Evolutionary conservation across 2,329 filamentous ascomycete genomes (phyloP).

Genomic region (Colletotrichum noveboracense): DNA sequence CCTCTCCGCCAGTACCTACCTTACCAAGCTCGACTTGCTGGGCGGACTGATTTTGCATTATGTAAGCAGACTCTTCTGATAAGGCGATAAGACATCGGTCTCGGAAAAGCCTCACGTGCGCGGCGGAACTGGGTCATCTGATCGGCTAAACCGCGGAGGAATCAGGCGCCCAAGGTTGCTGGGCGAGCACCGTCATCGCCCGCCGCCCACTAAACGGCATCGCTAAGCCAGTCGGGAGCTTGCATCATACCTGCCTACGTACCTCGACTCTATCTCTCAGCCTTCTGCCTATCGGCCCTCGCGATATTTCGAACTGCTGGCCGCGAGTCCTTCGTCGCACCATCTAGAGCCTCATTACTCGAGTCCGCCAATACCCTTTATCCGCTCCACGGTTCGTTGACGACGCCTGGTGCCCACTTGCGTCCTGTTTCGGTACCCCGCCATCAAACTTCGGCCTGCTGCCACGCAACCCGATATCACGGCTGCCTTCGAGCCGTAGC

Average conservation of each 20-base stretch:
- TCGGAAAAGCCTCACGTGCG: slow-evolving; percentile 1
- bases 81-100: neutral
- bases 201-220: slow-evolving; percentile 18
- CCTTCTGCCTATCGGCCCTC: slow-evolving; percentile 4
- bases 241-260: slow-evolving; percentile 16
- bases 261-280: slow-evolving; percentile 7
- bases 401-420: slow-evolving; percentile 11
- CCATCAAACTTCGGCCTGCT: slow-evolving; percentile 21
- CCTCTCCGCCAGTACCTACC: neutral
- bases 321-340: slow-evolving; percentile 10
- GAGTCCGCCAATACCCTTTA: neutral
- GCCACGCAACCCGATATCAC: slow-evolving; percentile 20
- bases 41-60: neutral
- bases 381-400: neutral
- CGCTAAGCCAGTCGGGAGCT: slow-evolving; percentile 21
- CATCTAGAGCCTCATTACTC: neutral
- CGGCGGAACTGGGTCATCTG: slow-evolving; percentile 2
- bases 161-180: slow-evolving; percentile 7
- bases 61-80: neutral
- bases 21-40: neutral
- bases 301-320: slow-evolving; percentile 4
- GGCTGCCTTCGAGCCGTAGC: slow-evolving; percentile 10
- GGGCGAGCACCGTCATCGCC: slow-evolving; percentile 18
- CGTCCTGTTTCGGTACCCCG: slow-evolving; percentile 19
- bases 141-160: slow-evolving; percentile 12